phyloP scores from a whole-genome alignment of 1,139 yeast species.

The Zhuliangozyma blackwelliae region DNA sequence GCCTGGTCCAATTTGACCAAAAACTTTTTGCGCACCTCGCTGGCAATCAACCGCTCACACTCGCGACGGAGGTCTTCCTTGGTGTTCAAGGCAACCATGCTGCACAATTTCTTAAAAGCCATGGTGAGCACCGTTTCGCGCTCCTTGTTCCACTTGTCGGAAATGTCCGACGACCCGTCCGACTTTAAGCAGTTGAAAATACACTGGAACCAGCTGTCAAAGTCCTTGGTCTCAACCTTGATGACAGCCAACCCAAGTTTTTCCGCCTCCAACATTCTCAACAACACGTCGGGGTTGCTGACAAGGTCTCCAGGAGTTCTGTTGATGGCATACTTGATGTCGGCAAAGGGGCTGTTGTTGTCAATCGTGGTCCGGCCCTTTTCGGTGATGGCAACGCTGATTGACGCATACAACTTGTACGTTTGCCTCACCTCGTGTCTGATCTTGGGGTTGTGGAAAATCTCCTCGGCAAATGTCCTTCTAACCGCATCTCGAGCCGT shows the following conservation, averaged over 20 bases:
- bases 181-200: slow-evolving; percentile 62
- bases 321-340: slow-evolving; percentile 85
- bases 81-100: slow-evolving; percentile 67
- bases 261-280: slow-evolving; percentile 93
- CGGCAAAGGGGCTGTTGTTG: slow-evolving; percentile 76
- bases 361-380: slow-evolving; percentile 84
- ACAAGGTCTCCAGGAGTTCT: slow-evolving; percentile 72
- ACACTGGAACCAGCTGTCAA: slow-evolving; percentile 41
- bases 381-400: slow-evolving; percentile 77
- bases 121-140: slow-evolving; percentile 63
- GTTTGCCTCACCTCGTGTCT: slow-evolving; percentile 72
- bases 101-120: slow-evolving; percentile 66
- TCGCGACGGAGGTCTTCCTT: slow-evolving; percentile 79
- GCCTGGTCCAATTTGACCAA: slow-evolving; percentile 82
- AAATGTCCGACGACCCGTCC: slow-evolving; percentile 78
- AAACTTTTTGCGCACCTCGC: slow-evolving; percentile 66
- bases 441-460: slow-evolving; percentile 76
- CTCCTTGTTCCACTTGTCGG: slow-evolving; percentile 77
- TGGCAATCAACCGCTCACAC: slow-evolving; percentile 69
- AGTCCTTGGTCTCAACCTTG: slow-evolving; percentile 43
- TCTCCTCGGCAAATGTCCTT: slow-evolving; percentile 72
- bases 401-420: slow-evolving; percentile 62
- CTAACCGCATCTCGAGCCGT: slow-evolving; percentile 73
- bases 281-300: slow-evolving; percentile 70
- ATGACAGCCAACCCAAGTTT: slow-evolving; percentile 51